Conservation (phyloP, 1,284 basidiomycete genomes). For the Cutaneotrichosporon daszewskae region DNA sequence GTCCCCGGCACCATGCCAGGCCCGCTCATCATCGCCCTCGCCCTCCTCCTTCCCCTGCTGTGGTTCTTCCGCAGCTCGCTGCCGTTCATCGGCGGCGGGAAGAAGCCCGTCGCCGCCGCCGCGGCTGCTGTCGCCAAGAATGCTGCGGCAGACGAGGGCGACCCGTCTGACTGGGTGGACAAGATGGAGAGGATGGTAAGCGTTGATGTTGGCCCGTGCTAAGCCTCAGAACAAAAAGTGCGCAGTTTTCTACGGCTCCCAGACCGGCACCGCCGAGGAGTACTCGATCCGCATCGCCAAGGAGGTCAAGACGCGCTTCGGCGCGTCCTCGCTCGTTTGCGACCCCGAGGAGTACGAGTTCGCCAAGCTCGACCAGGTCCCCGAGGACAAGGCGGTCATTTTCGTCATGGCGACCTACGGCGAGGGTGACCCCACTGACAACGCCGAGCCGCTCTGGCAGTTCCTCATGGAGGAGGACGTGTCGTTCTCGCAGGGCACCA, state of each 20-base stretch:
- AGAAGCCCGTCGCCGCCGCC: slow-evolving; percentile 3
- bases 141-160: slow-evolving; percentile 58
- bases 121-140: slow-evolving; percentile 3
- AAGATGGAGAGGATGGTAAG: slow-evolving; percentile 85
- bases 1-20: slow-evolving; percentile 36
- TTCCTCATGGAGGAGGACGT: slow-evolving; percentile 80
- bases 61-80: slow-evolving; percentile 42
- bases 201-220: slow-evolving; percentile 21
- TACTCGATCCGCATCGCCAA: slow-evolving; percentile 89
- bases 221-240: slow-evolving; percentile 78
- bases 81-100: slow-evolving; percentile 39
- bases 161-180: slow-evolving; percentile 79
- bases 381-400: slow-evolving; percentile 70
- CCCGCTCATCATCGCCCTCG: slow-evolving; percentile 34
- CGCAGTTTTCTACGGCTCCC: slow-evolving; percentile 92
- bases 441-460: slow-evolving; percentile 91
- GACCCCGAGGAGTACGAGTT: slow-evolving; percentile 98
- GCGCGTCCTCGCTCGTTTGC: slow-evolving; percentile 84
- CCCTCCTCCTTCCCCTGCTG: slow-evolving; percentile 38
- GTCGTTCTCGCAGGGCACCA: slow-evolving; percentile 64
- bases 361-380: slow-evolving; percentile 85
- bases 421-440: slow-evolving; percentile 98
- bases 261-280: slow-evolving; percentile 94
- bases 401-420: slow-evolving; percentile 98
- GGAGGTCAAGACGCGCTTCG: slow-evolving; percentile 89